phyloP scores from a whole-genome alignment of 441 rosid species.

The Pelargonium cotyledonis region DNA sequence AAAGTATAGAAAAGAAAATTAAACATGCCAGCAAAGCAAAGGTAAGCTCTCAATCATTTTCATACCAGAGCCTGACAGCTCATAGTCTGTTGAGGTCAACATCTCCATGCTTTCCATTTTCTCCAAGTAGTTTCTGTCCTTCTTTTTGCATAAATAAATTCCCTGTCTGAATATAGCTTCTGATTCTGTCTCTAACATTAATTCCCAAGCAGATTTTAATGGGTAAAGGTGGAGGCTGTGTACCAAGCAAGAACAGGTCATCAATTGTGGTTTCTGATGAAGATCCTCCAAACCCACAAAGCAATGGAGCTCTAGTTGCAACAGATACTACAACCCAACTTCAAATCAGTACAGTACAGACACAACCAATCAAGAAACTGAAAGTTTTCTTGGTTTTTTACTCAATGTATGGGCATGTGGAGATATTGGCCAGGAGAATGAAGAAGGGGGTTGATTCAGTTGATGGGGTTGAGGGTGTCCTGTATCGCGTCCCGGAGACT shows the following conservation, averaged over 20 bases:
- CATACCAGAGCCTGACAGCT: no score
- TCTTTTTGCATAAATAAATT: no score
- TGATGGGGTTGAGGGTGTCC: conserved; percentile 73
- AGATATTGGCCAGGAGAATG: conserved; percentile 75
- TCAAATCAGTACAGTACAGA: background rate
- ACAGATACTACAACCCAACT: conserved; percentile 16
- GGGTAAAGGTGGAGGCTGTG: conserved; percentile 98
- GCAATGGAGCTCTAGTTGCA: conserved; percentile 16
- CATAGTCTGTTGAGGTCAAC: no score
- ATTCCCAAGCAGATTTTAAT: conserved; percentile 21
- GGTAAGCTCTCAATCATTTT: no score
- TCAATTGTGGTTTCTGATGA: conserved; percentile 3
- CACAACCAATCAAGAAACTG: conserved; percentile 19
- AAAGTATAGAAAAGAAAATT: no score
- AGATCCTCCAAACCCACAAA: conserved; percentile 1
- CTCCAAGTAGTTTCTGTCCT: no score
- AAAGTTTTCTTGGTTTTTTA: conserved; percentile 73
- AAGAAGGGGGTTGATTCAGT: conserved; percentile 88
- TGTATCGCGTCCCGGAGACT: conserved; percentile 70
- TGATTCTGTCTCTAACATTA: no score
- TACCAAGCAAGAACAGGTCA: conserved; percentile 80
- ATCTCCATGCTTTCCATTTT: no score
- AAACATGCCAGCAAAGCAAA: no score
- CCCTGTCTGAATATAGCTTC: no score
- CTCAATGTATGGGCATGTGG: conserved; percentile 96